phyloP scores from a whole-genome alignment of 1,284 basidiomycete genomes.

The Sanguinoderma infundibulare region DNA sequence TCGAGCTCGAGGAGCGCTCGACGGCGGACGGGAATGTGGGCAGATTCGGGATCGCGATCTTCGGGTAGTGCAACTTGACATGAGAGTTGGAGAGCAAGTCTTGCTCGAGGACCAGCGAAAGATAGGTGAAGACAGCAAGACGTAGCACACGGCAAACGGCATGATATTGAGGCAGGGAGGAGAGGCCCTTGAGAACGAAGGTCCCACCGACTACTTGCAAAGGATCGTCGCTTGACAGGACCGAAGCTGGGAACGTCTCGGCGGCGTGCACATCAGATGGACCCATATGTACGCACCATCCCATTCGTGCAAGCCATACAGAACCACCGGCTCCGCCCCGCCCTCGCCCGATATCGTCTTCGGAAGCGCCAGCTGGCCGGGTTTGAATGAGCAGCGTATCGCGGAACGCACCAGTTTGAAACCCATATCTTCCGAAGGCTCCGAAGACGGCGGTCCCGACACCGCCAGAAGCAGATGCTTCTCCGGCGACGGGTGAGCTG shows the following conservation, averaged over 20 bases:
- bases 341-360: constrained; percentile 35
- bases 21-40: constrained; percentile 23
- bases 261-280: neutral
- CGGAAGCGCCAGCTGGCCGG: constrained; percentile 47
- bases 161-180: constrained; percentile 46
- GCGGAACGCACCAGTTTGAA: constrained; percentile 45
- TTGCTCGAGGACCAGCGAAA: constrained; percentile 67
- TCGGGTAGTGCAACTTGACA: constrained; percentile 50
- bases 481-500: constrained; percentile 27
- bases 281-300: constrained; percentile 41
- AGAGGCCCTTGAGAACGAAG: constrained; percentile 54
- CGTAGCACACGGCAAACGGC: constrained; percentile 54
- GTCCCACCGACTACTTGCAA: constrained; percentile 60
- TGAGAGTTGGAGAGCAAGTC: constrained; percentile 56
- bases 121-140: constrained; percentile 56
- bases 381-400: constrained; percentile 49
- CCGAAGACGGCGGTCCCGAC: constrained; percentile 33
- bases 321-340: constrained; percentile 34
- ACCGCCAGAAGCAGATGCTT: constrained; percentile 57
- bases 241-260: constrained; percentile 12
- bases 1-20: constrained; percentile 25
- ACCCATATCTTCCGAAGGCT: constrained; percentile 44
- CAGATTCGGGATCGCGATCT: constrained; percentile 26
- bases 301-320: constrained; percentile 59
- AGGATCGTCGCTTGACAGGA: constrained; percentile 25